Base-by-base conservation (phyloP, 352 stramenopile genomes). In the Globisporangium paddicum region DNA sequence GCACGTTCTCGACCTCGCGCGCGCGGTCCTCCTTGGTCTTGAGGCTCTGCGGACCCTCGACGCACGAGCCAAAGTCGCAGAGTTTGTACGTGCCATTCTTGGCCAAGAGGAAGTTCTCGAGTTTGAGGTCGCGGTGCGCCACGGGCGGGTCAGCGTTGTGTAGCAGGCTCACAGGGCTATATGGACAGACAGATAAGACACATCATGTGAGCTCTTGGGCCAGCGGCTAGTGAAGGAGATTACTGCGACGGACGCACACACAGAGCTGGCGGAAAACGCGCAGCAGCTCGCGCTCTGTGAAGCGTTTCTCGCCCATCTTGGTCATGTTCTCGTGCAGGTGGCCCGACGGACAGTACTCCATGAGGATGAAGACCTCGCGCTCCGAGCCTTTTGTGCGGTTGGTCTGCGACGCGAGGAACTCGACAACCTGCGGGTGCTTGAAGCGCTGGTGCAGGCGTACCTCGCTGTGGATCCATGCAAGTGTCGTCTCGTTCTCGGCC, bases 81-180 rank as follows among this genome's bases (percentile, higher is more conserved):
- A 99, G 67, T 63, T 98, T 98, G 82, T 98, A 98, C 2, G 95
- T 65, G n/a, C 73, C 67, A 45, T 96, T 89, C 42, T 82, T 86
- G 3, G 73, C 82, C 23, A 98, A 70, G 8, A 99, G 69, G 56
- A 99, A 97, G 73, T 99, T 99, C 66, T 99, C 96, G 25, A 98
- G 83, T 75, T 99, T 99, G 21, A 99, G 72, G 75, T 99, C 96
- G 30, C 96, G 86, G 66, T 99, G 96, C 2, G 96, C 89, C 54
- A 99, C 93, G 1, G 96, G 83, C 28, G 95, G 93, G 30, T 93
- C 73, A 41, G 96, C 79, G 34, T 68, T 59, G 58, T 93, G 81
- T 19, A 93, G 60, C 58, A 86, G 52, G 14, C 67, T 68, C 34
- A 91, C 77, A 11, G 82, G 80, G 6, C 82, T 92, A 38, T 21